phyloP scores from a whole-genome alignment of 2,329 filamentous ascomycete species.

The Pseudonectria buxi region DNA sequence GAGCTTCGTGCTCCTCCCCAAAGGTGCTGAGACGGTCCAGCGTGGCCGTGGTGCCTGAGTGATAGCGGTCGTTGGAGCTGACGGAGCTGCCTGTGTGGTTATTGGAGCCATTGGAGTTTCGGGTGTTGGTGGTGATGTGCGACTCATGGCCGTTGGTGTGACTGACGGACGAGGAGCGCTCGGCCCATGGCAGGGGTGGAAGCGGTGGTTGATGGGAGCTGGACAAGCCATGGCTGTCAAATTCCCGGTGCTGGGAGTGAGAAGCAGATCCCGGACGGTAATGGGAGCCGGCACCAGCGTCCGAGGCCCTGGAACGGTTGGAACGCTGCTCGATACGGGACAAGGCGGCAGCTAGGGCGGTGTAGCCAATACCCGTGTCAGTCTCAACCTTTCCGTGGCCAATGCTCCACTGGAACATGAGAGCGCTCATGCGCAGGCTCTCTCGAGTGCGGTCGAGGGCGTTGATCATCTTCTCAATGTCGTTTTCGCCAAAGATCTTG shows the following conservation, averaged over 20 bases:
- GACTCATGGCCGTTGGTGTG: no score
- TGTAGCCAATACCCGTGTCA: conserved; percentile 59
- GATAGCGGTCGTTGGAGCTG: conserved; percentile 24
- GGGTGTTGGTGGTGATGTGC: conserved; percentile 1
- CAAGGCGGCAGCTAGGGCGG: conserved; percentile 58
- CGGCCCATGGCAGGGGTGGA: conserved; percentile 20
- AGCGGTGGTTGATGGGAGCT: conserved; percentile 16
- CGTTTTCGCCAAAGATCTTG: conserved; percentile 55
- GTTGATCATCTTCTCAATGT: conserved; percentile 52
- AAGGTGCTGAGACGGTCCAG: conserved; percentile 26
- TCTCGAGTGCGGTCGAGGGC: conserved; percentile 54
- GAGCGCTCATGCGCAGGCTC: conserved; percentile 55
- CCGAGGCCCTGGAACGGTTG: conserved; percentile 12
- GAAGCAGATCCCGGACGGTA: conserved; percentile 20
- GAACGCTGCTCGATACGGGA: conserved; percentile 32
- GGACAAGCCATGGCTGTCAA: background rate
- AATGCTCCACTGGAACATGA: conserved; percentile 60
- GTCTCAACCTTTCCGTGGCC: conserved; percentile 52
- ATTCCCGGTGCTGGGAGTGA: background rate
- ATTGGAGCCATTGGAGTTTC: conserved; percentile 7
- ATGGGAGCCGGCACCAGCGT: conserved; percentile 10
- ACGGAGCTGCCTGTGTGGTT: conserved; percentile 23
- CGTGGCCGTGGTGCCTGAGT: conserved; percentile 17
- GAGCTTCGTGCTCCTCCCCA: conserved; percentile 22
- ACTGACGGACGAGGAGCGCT: conserved; percentile 14